Evolutionary conservation across 2,329 filamentous ascomycete genomes (phyloP).

Genomic region (Paecilomyces sp.): DNA sequence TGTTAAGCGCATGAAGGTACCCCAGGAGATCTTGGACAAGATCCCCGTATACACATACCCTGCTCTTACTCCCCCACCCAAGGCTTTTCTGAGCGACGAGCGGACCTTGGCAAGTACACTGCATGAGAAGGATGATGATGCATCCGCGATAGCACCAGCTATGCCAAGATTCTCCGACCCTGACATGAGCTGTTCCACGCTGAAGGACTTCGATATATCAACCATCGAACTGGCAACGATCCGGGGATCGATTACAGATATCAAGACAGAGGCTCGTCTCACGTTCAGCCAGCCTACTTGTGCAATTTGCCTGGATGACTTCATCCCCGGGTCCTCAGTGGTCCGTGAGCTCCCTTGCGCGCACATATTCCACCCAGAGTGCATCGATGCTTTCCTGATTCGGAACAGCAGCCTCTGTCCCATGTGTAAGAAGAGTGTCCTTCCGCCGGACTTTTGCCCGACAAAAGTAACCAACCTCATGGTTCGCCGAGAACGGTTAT

Average conservation of each 20-base stretch:
- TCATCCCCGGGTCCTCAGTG: constrained; percentile 58
- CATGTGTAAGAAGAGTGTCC: constrained; percentile 76
- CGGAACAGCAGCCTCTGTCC: constrained; percentile 81
- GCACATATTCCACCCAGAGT: constrained; percentile 89
- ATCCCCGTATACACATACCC: constrained; percentile 76
- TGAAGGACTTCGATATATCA: background rate
- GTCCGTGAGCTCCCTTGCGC: constrained; percentile 83
- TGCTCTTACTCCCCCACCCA: constrained; percentile 16
- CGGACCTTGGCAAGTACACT: background rate
- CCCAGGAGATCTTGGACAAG: constrained; percentile 59
- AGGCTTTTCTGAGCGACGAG: constrained; percentile 2
- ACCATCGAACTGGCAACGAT: background rate
- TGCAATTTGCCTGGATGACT: constrained; percentile 84
- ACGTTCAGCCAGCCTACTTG: constrained; percentile 69
- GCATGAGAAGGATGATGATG: constrained; percentile 1
- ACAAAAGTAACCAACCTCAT: constrained; percentile 71
- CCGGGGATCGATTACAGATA: background rate
- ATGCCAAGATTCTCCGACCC: background rate
- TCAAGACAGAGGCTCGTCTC: constrained; percentile 11
- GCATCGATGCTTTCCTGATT: constrained; percentile 77
- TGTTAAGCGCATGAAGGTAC: constrained; percentile 74
- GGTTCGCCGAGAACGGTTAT: constrained; percentile 71
- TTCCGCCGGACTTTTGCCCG: constrained; percentile 62
- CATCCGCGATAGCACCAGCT: background rate
- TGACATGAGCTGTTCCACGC: background rate